Evolutionary conservation across 2,329 filamentous ascomycete genomes (phyloP), one percentile per base, ranked within the genome.

Genomic region (Elsinoe batatas): DNA sequence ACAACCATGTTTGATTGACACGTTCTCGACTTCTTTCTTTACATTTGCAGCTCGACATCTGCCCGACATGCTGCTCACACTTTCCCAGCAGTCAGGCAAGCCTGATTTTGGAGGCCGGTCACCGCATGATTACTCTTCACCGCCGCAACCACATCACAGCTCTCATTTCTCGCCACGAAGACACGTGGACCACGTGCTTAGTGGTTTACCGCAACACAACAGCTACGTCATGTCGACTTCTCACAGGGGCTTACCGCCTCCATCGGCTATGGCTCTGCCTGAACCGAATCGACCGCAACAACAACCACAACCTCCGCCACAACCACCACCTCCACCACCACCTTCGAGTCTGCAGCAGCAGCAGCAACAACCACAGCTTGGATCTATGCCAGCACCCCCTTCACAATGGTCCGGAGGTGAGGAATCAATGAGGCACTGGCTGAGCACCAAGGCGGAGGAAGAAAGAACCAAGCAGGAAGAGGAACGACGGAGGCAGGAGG

Each of bases 401-500:
- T 64, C 65, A 50, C 72, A 75, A 65, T 77, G 74, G 74, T 73
- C 76, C 63, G 71, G 72, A 55, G 69, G 75, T 40, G 76, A 78
- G 60, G 76, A 78, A 53, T 72, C 72, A 17, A 76, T 76, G 71
- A 73, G 75, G 58, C 74, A 74, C 55, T 78, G 75, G 74, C 67
- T 78, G 18, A 65, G 68, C 10, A 73, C 75, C 17, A 78, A 76
- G 64, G 71, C 74, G 13, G 72, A 75, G 60, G 76, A 79, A 64
- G 76, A 79, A 58, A 74, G 71, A 65, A 69, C 74, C 57, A 76
- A 73, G 66, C 75, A 78, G 67, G 76, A 79, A 64, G 76, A 78
- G 63, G 75, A 78, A 61, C 75, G 70, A 66, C 78, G 76, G 49
- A 71, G 72, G 58, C 76, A 79, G 63, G 76, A 79, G 64, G 76